Percentiles rank a stretch among this genome's conserved stretches.
Evolutionary conservation across 2,329 filamentous ascomycete species (phyloP).

Genomic region (Paradendryphiella salina): DNA sequence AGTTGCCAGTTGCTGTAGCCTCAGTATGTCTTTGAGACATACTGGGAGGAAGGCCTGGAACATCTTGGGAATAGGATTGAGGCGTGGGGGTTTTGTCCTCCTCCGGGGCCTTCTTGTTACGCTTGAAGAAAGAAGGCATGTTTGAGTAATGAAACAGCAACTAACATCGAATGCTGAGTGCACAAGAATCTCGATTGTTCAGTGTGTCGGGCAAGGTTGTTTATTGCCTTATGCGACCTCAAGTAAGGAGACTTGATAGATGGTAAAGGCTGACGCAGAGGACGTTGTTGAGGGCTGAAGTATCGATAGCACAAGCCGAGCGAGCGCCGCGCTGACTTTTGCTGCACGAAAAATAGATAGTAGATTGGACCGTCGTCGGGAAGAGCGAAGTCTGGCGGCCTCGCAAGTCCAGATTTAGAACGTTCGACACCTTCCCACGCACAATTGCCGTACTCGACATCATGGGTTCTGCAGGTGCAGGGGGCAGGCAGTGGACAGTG

Average conservation of each 20-base stretch:
- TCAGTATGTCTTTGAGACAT: constrained; percentile 12
- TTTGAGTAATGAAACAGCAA: background rate
- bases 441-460: constrained; percentile 1
- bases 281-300: constrained; percentile 12
- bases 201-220: constrained; percentile 10
- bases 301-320: constrained; percentile 9
- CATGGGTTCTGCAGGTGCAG: constrained; percentile 9
- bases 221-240: constrained; percentile 10
- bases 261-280: background rate
- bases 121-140: constrained; percentile 14
- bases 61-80: constrained; percentile 8
- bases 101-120: constrained; percentile 11
- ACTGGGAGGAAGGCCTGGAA: constrained; percentile 7
- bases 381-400: constrained; percentile 10
- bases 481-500: constrained; percentile 7
- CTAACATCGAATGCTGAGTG: background rate
- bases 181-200: background rate
- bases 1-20: background rate
- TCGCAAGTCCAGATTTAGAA: constrained; percentile 14
- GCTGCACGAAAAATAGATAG: constrained; percentile 15
- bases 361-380: constrained; percentile 6
- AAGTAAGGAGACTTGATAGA: constrained; percentile 1
- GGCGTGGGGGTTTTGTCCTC: background rate
- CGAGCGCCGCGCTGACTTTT: constrained; percentile 8
- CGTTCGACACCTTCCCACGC: constrained; percentile 3